These are phyloP conservation scores for Aspergillus biplanus DNA, from an alignment of 495 filamentous ascomycete genomes.

Conservation along the genomic window DNA sequence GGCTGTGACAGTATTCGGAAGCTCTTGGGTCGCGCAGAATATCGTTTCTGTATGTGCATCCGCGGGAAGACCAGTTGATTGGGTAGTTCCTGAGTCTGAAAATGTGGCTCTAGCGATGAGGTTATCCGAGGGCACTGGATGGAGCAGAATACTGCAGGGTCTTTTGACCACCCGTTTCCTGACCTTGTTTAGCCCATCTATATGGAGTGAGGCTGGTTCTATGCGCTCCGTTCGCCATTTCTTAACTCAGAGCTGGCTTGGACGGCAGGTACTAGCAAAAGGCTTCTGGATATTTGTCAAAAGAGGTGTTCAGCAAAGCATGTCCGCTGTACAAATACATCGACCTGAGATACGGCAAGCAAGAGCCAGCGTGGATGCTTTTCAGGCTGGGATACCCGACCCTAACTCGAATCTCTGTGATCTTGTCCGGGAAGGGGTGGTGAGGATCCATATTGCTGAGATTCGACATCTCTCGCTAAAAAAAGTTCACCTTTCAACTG, in stretches of 20 bases:
- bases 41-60: conserved; percentile 2
- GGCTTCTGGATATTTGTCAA: not conserved
- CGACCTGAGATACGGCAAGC: not conserved
- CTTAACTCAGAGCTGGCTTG: not conserved
- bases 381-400: not conserved
- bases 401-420: conserved; percentile 5
- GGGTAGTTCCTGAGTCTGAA: conserved; percentile 5
- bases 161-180: not conserved
- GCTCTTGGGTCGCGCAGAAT: not conserved
- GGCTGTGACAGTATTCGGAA: conserved; percentile 6
- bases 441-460: conserved; percentile 37
- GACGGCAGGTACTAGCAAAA: not conserved
- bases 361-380: conserved; percentile 1
- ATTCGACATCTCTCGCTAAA: conserved; percentile 11
- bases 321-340: not conserved
- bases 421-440: conserved; percentile 1
- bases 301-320: not conserved
- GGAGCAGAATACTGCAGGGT: not conserved
- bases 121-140: not conserved
- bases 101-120: not conserved
- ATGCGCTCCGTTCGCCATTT: not conserved
- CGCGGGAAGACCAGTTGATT: conserved; percentile 1
- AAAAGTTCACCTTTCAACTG: conserved; percentile 13
- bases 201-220: not conserved
- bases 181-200: not conserved